Evolutionary conservation across 352 stramenopile genomes (phyloP).

Genomic region (Phytophthora rubi): DNA sequence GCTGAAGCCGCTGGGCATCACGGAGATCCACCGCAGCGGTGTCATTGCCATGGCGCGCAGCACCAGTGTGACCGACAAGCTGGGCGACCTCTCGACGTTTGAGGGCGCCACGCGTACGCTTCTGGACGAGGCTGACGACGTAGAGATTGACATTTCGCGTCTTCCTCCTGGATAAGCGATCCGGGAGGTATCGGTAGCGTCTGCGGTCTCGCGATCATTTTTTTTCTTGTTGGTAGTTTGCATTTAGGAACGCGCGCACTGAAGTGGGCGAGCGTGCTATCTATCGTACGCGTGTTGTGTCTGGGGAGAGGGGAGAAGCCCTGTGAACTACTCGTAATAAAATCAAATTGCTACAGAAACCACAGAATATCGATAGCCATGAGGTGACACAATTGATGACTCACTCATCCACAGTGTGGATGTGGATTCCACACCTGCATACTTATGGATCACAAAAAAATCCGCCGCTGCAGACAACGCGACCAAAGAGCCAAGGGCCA

Average conservation of each 20-base stretch:
- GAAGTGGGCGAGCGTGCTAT: background rate
- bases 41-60: conserved; percentile 87
- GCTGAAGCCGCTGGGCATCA: conserved; percentile 83
- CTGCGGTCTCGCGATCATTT: conserved; percentile 4
- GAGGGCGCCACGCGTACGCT: conserved; percentile 79
- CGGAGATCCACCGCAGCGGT: conserved; percentile 84
- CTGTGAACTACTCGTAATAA: conserved; percentile 21
- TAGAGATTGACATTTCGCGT: conserved; percentile 68
- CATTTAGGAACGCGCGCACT: background rate
- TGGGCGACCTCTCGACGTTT: conserved; percentile 68
- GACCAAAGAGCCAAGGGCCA: no score
- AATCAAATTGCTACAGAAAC: conserved; percentile 20
- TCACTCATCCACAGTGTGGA: no score
- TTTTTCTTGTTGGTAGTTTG: conserved; percentile 19
- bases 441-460: no score
- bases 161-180: conserved; percentile 70
- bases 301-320: background rate
- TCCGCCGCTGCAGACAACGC: no score
- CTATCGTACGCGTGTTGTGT: background rate
- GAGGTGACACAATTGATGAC: no score
- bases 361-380: background rate
- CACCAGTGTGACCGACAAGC: conserved; percentile 66
- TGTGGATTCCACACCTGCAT: no score
- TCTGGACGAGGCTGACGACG: conserved; percentile 68
- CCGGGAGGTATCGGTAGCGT: conserved; percentile 15